Conservation (phyloP, 78 protist genomes). For the Dictyostelium citrinum region DNA sequence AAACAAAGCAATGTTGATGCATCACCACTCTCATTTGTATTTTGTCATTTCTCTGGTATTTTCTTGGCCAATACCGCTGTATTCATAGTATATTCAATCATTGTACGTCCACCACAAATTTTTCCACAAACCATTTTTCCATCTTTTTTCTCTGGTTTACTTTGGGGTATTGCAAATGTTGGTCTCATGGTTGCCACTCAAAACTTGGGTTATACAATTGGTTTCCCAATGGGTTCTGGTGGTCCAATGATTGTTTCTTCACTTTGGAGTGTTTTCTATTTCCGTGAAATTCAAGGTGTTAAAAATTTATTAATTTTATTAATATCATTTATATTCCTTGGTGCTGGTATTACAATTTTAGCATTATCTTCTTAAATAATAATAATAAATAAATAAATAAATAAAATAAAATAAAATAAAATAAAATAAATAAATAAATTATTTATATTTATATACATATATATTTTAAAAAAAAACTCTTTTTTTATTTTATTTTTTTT, state of each 20-base stretch:
- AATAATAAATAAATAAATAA: neutral
- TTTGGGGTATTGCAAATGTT: constrained; percentile 86
- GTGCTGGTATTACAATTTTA: constrained; percentile 68
- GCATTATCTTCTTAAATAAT: constrained; percentile 5
- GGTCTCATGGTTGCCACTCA: constrained; percentile 80
- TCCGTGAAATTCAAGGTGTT: constrained; percentile 87
- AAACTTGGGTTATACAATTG: constrained; percentile 64
- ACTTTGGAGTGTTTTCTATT: constrained; percentile 81
- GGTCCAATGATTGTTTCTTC: constrained; percentile 88
- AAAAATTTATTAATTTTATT: constrained; percentile 75
- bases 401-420: neutral
- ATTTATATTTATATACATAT: too few relatives aligned
- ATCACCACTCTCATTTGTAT: constrained; percentile 75
- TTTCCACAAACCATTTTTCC: constrained; percentile 81
- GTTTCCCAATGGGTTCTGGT: constrained; percentile 85
- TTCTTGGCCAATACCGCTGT: constrained; percentile 77
- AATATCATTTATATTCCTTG: constrained; percentile 51
- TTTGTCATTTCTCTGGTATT: constrained; percentile 91
- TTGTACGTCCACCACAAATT: constrained; percentile 73
- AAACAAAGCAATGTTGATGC: constrained; percentile 23
- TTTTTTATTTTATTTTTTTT: neutral
- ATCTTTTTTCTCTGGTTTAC: constrained; percentile 83
- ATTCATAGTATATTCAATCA: constrained; percentile 76
- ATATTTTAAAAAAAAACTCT: too few relatives aligned
- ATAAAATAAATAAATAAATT: neutral